phyloP scores from a whole-genome alignment of 2,329 filamentous ascomycete species.

The Chalaropsis thielavioides region DNA sequence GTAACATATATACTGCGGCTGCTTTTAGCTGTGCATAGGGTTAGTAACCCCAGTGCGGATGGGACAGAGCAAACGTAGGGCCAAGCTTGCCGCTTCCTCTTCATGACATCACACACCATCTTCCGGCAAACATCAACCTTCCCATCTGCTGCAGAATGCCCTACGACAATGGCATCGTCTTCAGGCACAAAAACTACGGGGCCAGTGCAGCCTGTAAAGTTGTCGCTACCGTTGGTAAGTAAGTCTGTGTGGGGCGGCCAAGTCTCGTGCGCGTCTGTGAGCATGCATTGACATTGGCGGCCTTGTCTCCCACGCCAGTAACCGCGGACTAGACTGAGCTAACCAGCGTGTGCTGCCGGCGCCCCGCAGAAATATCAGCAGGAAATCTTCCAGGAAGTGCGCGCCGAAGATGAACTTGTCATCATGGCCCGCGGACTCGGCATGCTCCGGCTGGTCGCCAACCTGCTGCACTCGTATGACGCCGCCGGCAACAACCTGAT shows the following conservation, averaged over 20 bases:
- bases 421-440: constrained; percentile 84
- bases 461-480: constrained; percentile 92
- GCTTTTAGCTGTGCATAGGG: too few relatives aligned
- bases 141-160: not conserved
- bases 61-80: too few relatives aligned
- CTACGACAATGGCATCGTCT: not conserved
- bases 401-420: constrained; percentile 83
- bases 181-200: not conserved
- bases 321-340: not conserved
- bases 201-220: constrained; percentile 46
- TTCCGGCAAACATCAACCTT: not conserved
- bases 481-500: constrained; percentile 88
- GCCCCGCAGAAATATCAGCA: constrained; percentile 67
- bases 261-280: not conserved
- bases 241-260: not conserved
- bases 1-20: too few relatives aligned
- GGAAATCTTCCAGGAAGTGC: constrained; percentile 80
- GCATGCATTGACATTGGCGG: not conserved
- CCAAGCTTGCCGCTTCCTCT: too few relatives aligned
- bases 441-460: constrained; percentile 83
- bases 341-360: not conserved
- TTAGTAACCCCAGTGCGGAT: too few relatives aligned
- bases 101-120: not conserved
- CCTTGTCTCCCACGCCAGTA: not conserved
- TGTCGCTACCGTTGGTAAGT: constrained; percentile 58